Evolutionary conservation across 192 early-diverging fungal species (phyloP).

Genomic region (Helicostylum pulchrum): DNA sequence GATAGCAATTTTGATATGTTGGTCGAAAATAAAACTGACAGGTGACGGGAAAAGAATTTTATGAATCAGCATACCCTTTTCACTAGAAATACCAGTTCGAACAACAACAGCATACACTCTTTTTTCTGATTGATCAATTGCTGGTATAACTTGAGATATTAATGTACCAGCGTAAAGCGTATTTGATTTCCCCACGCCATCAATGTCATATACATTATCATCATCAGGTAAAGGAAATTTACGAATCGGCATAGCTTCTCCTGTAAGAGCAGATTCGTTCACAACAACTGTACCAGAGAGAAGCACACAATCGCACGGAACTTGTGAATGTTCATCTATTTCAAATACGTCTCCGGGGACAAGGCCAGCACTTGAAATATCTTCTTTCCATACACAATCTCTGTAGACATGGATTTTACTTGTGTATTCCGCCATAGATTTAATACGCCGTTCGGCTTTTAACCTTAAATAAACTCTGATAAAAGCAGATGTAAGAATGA

Average conservation of each 20-base stretch:
- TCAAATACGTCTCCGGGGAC: constrained; percentile 69
- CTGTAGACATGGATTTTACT: constrained; percentile 44
- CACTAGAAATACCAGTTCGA: constrained; percentile 60
- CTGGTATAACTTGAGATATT: constrained; percentile 54
- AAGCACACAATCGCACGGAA: constrained; percentile 69
- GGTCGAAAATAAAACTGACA: constrained; percentile 74
- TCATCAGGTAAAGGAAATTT: constrained; percentile 67
- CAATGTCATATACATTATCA: constrained; percentile 32
- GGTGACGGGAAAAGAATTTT: constrained; percentile 69
- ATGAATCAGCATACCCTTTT: constrained; percentile 68
- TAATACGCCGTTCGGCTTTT: constrained; percentile 53
- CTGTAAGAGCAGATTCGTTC: constrained; percentile 73
- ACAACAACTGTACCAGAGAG: constrained; percentile 66
- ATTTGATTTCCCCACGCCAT: constrained; percentile 47
- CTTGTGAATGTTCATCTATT: constrained; percentile 39
- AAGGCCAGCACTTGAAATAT: constrained; percentile 50
- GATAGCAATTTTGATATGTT: constrained; percentile 74
- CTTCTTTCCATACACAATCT: constrained; percentile 53
- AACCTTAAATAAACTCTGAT: constrained; percentile 54
- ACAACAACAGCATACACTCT: constrained; percentile 57
- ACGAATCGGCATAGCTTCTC: constrained; percentile 76
- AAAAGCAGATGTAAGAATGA: constrained; percentile 55
- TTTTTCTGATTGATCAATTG: not conserved
- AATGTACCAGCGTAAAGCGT: constrained; percentile 66
- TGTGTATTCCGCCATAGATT: constrained; percentile 53